Percentiles rank a stretch among this genome's conserved stretches.
These are phyloP conservation scores for Boletus mariae DNA, from an alignment of 1,284 basidiomycete genomes.

Conservation along the genomic window DNA sequence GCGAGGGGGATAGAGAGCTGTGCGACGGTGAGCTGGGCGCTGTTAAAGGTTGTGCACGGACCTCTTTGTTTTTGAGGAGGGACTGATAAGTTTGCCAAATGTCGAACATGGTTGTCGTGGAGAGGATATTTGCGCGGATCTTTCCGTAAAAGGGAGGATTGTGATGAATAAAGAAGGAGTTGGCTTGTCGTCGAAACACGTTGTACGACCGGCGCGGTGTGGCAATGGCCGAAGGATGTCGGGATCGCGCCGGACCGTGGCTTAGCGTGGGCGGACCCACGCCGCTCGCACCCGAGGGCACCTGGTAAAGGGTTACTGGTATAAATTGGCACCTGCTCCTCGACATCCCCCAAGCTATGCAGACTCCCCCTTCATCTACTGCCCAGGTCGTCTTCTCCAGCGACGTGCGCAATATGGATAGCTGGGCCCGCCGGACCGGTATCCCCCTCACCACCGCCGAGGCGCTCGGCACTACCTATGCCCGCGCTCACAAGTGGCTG, in stretches of 20 bases:
- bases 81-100: conserved; percentile 54
- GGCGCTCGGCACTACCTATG: conserved; percentile 72
- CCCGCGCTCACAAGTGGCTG: conserved; percentile 72
- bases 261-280: conserved; percentile 38
- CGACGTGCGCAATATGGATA: conserved; percentile 74
- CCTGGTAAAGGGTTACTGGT: conserved; percentile 31
- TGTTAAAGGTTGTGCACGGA: conserved; percentile 27
- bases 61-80: conserved; percentile 57
- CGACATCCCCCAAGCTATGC: conserved; percentile 30
- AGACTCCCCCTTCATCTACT: conserved; percentile 38
- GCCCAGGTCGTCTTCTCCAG: conserved; percentile 70
- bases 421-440: conserved; percentile 70
- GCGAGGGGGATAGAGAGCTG: conserved; percentile 86
- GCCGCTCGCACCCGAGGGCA: conserved; percentile 9
- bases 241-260: conserved; percentile 46
- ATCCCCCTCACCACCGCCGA: conserved; percentile 78
- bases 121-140: conserved; percentile 28
- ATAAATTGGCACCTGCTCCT: conserved; percentile 24
- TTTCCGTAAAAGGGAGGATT: conserved; percentile 6
- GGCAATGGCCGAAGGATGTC: conserved; percentile 41
- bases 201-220: conserved; percentile 50
- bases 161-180: conserved; percentile 12
- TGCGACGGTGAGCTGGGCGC: neutral
- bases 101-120: conserved; percentile 41
- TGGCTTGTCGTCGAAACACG: conserved; percentile 52